These are phyloP conservation scores for Monosporascus ibericus DNA, from an alignment of 2,329 filamentous ascomycete species.

Conservation along the genomic window DNA sequence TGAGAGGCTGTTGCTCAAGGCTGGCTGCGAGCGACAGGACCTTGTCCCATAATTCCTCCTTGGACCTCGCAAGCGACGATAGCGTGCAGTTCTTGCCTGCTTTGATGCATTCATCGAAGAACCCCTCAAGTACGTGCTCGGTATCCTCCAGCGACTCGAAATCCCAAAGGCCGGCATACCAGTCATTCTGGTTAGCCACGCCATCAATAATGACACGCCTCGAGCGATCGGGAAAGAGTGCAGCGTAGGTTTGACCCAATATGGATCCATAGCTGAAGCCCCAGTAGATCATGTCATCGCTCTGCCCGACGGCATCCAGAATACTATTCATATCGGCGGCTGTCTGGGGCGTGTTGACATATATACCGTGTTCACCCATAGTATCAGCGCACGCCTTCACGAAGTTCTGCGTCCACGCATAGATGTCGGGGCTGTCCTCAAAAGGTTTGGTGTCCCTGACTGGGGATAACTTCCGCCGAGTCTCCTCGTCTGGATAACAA, in stretches of 20 bases:
- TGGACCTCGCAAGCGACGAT: slow-evolving; percentile 28
- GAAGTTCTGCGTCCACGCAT: slow-evolving; percentile 34
- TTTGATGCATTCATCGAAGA: slow-evolving; percentile 40
- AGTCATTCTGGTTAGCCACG: slow-evolving; percentile 28
- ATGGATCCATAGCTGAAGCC: slow-evolving; percentile 35
- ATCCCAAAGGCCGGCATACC: slow-evolving; percentile 35
- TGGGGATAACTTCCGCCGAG: slow-evolving; percentile 20
- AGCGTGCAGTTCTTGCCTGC: slow-evolving; percentile 41
- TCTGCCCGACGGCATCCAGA: slow-evolving; percentile 35
- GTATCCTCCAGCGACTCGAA: slow-evolving; percentile 34
- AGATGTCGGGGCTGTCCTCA: slow-evolving; percentile 32
- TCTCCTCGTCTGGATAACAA: slow-evolving; percentile 33
- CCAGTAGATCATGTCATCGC: slow-evolving; percentile 32
- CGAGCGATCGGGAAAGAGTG: slow-evolving; percentile 28
- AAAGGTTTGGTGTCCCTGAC: slow-evolving; percentile 19
- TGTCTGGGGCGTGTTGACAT: slow-evolving; percentile 44
- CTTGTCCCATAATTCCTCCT: slow-evolving; percentile 26
- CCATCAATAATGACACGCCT: slow-evolving; percentile 31
- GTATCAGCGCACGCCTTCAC: slow-evolving; percentile 36
- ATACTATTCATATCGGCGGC: slow-evolving; percentile 47
- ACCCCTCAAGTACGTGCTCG: slow-evolving; percentile 34
- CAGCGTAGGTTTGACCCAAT: slow-evolving; percentile 34
- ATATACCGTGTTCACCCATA: slow-evolving; percentile 37
- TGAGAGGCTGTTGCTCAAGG: slow-evolving; percentile 32
- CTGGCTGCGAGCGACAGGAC: slow-evolving; percentile 26